Evolutionary conservation across 2,329 filamentous ascomycete genomes (phyloP).

Genomic region (Microthyrium microscopicum): DNA sequence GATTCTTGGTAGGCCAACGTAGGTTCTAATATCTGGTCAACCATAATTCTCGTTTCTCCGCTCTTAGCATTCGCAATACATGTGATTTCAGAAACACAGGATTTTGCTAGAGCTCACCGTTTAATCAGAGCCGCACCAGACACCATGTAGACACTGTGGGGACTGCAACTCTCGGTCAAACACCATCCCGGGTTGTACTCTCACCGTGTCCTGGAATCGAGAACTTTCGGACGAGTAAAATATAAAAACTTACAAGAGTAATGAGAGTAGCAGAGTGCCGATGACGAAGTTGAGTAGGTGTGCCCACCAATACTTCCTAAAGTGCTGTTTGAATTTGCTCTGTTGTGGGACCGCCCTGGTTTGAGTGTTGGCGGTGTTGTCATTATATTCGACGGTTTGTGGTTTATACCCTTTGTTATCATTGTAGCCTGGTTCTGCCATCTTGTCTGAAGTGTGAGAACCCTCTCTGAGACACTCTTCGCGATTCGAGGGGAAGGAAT

Average conservation of each 20-base stretch:
- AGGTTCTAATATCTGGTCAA: slow-evolving; percentile 22
- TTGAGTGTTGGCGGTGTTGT: neutral
- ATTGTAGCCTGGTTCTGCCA: neutral
- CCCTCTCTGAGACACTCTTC: neutral
- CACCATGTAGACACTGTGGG: too few relatives aligned
- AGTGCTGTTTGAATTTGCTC: slow-evolving; percentile 12
- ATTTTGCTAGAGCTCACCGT: too few relatives aligned
- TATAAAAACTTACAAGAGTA: slow-evolving; percentile 37
- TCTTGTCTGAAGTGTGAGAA: neutral
- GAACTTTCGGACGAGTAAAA: too few relatives aligned
- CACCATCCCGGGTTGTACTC: too few relatives aligned
- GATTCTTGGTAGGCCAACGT: slow-evolving; percentile 41
- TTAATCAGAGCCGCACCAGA: too few relatives aligned
- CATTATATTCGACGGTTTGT: slow-evolving; percentile 4
- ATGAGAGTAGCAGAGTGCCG: slow-evolving; percentile 38
- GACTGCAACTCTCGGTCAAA: too few relatives aligned
- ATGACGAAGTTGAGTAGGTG: slow-evolving; percentile 35
- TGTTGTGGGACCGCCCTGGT: neutral
- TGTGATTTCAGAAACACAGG: too few relatives aligned
- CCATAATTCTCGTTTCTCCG: too few relatives aligned
- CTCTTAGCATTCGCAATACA: too few relatives aligned
- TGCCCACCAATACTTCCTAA: slow-evolving; percentile 40
- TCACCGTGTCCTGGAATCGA: too few relatives aligned
- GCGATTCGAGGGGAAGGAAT: too few relatives aligned
- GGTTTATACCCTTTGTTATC: slow-evolving; percentile 4